Conservation (phyloP, 306 rosid genomes). For the Prunus campanulata region DNA sequence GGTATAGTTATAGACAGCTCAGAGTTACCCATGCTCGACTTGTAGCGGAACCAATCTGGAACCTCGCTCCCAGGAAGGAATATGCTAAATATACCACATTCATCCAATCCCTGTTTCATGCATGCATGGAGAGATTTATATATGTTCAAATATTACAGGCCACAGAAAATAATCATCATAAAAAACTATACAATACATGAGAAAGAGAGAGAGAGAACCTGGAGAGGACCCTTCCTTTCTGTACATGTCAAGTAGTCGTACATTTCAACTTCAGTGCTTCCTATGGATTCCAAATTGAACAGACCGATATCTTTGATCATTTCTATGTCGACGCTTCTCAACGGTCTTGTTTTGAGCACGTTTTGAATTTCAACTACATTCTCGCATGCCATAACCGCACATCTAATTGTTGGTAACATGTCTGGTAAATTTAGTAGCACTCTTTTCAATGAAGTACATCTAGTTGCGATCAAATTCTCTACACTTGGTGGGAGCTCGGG, state of each 20-base stretch:
- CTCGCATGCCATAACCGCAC: accelerated
- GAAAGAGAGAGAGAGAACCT: no score
- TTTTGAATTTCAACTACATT: background rate
- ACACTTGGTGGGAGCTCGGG: background rate
- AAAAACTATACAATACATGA: background rate
- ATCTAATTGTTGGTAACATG: background rate
- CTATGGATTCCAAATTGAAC: background rate
- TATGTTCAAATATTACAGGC: background rate
- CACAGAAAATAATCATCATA: background rate
- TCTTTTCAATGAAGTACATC: background rate
- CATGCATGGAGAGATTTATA: background rate
- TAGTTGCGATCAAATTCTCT: background rate
- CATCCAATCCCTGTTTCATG: background rate
- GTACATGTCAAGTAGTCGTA: background rate
- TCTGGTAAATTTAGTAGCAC: background rate
- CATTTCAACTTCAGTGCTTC: background rate
- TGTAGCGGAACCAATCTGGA: background rate
- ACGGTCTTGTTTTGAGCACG: background rate
- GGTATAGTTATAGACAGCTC: background rate
- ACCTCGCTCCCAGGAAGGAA: background rate
- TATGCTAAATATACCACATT: background rate
- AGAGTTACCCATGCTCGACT: background rate
- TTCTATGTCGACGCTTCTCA: background rate
- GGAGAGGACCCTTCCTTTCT: no score
- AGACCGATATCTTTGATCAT: background rate